phyloP scores from a whole-genome alignment of 2,329 filamentous ascomycete genomes.

The Sclerotinia subarctica region DNA sequence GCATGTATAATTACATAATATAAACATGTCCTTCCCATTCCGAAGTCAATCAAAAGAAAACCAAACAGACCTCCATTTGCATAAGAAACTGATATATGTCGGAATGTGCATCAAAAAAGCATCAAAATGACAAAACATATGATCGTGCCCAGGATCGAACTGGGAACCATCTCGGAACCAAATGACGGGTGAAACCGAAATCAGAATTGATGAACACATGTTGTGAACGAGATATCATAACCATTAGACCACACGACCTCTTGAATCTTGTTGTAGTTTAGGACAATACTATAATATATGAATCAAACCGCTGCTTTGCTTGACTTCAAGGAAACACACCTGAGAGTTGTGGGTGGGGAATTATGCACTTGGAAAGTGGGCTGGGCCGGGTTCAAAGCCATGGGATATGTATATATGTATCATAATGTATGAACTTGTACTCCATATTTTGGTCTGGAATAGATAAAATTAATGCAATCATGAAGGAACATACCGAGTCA shows the following conservation, averaged over 20 bases:
- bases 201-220: too few relatives aligned
- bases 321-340: too few relatives aligned
- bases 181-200: too few relatives aligned
- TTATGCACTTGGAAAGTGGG: constrained; percentile 3
- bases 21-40: not conserved
- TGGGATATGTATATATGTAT: too few relatives aligned
- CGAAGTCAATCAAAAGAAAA: not conserved
- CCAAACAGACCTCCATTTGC: not conserved
- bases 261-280: too few relatives aligned
- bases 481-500: not conserved
- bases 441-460: not conserved
- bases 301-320: too few relatives aligned
- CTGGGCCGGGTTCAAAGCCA: not conserved
- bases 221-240: too few relatives aligned
- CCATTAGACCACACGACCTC: too few relatives aligned
- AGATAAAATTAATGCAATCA: constrained; percentile 8
- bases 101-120: not conserved
- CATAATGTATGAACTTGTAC: not conserved
- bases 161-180: not conserved
- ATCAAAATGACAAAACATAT: too few relatives aligned
- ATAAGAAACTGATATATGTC: not conserved
- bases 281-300: too few relatives aligned
- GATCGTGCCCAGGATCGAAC: not conserved
- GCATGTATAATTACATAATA: not conserved
- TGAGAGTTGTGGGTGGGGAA: not conserved